These are phyloP conservation scores for Metschnikowia proteae DNA, from an alignment of 805 yeast species.

Conservation along the genomic window DNA sequence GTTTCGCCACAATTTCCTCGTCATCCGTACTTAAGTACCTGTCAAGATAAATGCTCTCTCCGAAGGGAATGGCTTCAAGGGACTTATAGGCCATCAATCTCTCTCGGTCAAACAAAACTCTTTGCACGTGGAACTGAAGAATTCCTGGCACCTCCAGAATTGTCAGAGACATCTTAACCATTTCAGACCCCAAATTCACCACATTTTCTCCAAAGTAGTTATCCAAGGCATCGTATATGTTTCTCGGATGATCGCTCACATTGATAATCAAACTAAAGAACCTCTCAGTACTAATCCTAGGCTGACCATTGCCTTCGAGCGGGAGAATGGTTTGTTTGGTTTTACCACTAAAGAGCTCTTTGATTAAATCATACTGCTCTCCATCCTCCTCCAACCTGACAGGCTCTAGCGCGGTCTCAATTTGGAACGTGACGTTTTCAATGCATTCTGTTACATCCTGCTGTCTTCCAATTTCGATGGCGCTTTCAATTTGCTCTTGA, in stretches of 20 bases:
- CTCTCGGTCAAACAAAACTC: conserved; percentile 85
- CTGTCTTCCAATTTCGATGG: conserved; percentile 81
- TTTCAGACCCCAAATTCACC: conserved; percentile 65
- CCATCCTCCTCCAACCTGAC: conserved; percentile 58
- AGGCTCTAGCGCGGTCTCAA: conserved; percentile 84
- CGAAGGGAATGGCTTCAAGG: conserved; percentile 75
- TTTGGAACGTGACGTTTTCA: conserved; percentile 85
- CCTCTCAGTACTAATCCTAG: conserved; percentile 52
- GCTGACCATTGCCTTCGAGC: conserved; percentile 27
- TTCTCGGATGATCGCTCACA: conserved; percentile 82
- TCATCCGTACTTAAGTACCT: conserved; percentile 75
- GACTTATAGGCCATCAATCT: conserved; percentile 75
- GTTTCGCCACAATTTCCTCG: conserved; percentile 46
- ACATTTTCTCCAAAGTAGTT: conserved; percentile 73
- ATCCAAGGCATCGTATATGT: conserved; percentile 88
- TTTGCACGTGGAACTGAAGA: conserved; percentile 86
- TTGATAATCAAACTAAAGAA: conserved; percentile 80
- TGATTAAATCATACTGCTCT: conserved; percentile 81
- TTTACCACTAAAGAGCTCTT: conserved; percentile 78
- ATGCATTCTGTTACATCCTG: conserved; percentile 98
- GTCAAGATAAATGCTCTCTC: conserved; percentile 77
- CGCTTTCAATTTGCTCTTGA: conserved; percentile 66
- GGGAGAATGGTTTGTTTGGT: conserved; percentile 74
- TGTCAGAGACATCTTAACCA: conserved; percentile 69
- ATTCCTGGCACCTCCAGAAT: conserved; percentile 72